Evolutionary conservation across 768 basidiomycete species (phyloP).

Genomic region (Tricholoma flavovirens): DNA sequence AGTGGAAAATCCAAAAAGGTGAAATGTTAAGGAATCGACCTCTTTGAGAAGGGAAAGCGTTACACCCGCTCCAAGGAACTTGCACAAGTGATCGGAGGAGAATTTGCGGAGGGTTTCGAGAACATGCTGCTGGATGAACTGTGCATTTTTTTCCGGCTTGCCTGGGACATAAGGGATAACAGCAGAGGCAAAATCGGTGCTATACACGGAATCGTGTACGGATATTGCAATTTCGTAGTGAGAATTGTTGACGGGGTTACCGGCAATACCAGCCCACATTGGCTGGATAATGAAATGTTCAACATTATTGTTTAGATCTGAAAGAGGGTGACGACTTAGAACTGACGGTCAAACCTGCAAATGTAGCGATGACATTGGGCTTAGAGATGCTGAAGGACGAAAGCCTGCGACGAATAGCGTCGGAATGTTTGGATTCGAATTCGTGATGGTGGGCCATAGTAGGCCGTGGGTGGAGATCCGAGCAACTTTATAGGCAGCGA

Average conservation of each 20-base stretch:
- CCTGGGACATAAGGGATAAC: slow-evolving; percentile 46
- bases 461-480: slow-evolving; percentile 17
- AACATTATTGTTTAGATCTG: slow-evolving; percentile 17
- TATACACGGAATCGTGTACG: slow-evolving; percentile 82
- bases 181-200: slow-evolving; percentile 67
- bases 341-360: slow-evolving; percentile 63
- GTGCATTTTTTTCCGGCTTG: slow-evolving; percentile 48
- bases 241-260: slow-evolving; percentile 49
- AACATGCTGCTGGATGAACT: slow-evolving; percentile 59
- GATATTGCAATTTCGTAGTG: slow-evolving; percentile 71
- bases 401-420: slow-evolving; percentile 60
- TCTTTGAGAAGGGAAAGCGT: slow-evolving; percentile 66
- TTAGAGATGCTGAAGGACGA: slow-evolving; percentile 44
- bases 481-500: slow-evolving; percentile 26
- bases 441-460: slow-evolving; percentile 48
- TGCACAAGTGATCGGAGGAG: slow-evolving; percentile 72
- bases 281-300: slow-evolving; percentile 41
- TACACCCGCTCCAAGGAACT: slow-evolving; percentile 81
- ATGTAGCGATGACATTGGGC: slow-evolving; percentile 51
- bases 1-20: slow-evolving; percentile 14
- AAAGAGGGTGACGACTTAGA: slow-evolving; percentile 11
- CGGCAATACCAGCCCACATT: slow-evolving; percentile 85
- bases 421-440: slow-evolving; percentile 63
- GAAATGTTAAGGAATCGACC: slow-evolving; percentile 30
- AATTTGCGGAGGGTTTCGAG: slow-evolving; percentile 65